Base-by-base conservation (phyloP, 139 green algal genomes). In the Mesotaenium endlicherianum region DNA sequence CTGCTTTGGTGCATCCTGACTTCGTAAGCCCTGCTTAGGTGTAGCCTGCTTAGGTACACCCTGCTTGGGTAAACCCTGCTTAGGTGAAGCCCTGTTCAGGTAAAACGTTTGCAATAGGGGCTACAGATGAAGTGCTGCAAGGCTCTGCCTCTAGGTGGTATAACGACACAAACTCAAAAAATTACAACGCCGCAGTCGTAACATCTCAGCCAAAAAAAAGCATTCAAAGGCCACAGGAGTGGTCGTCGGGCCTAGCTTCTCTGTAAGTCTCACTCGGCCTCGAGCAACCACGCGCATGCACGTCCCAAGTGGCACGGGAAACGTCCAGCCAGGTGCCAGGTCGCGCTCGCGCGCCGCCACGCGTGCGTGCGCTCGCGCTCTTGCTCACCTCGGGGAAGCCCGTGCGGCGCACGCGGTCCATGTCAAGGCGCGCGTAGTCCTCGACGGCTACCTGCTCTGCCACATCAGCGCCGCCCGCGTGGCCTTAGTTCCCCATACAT, bases 321-420 rank as follows among this genome's bases (percentile, higher is more conserved):
- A 34, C 20, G 20, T 20, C 26, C 20, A 64, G 26, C 20, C 26
- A 64, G 26, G 50, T 64, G 20, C 26, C 20, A 64, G 50, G 20
- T 64, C n/a, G n/a, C n/a, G n/a, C n/a, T n/a, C n/a, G n/a, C n/a
- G n/a, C n/a, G n/a, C n/a, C n/a, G n/a, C n/a, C n/a, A n/a, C n/a
- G n/a, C n/a, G n/a, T n/a, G n/a, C n/a, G n/a, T n/a, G n/a, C n/a
- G n/a, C n/a, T 64, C 26, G 20, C 26, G 26, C 20, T 20, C 20
- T 64, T 64, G 16, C 64, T 75, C 36, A 93, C 91, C 45, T 93
- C 91, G 6, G 91, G 91, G 60, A 92, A 93, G 4, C 90, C 88
- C 0, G 90, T 90, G 2, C 86, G 40, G 58, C 70, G 64, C 17
- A 14, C 36, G 20, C 70, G 41, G 11, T 17, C 70, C 5, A 16